A percentile compares a stretch with the other conserved stretches of the same genome.
Conservation (phyloP, 768 basidiomycete species). For the Strobilomyces confusus region DNA sequence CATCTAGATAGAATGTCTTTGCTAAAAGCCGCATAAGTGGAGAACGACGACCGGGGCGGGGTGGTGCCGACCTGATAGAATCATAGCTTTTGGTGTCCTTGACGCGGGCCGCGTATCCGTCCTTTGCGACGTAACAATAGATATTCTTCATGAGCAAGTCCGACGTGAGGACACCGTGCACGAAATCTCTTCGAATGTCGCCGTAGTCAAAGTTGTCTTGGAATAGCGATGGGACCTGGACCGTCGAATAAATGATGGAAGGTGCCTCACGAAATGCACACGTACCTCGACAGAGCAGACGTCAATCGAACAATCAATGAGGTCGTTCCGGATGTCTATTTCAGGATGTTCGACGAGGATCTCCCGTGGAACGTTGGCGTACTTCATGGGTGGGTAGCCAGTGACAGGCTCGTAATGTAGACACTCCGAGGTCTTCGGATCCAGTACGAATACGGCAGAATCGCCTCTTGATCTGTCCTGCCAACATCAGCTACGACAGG, state of each 20-base stretch:
- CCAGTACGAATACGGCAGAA: constrained; percentile 74
- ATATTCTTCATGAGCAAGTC: constrained; percentile 95
- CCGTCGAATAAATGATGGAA: background rate
- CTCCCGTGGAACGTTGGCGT: constrained; percentile 72
- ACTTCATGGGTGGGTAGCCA: constrained; percentile 61
- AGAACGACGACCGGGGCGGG: background rate
- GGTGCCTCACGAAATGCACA: constrained; percentile 10
- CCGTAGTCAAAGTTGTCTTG: constrained; percentile 99
- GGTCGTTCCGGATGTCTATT: constrained; percentile 82
- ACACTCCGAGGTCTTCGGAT: constrained; percentile 72
- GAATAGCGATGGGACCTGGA: constrained; percentile 90
- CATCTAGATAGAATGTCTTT: constrained; percentile 91
- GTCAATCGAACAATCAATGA: constrained; percentile 86
- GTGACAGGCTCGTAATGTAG: constrained; percentile 79
- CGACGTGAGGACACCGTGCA: constrained; percentile 90
- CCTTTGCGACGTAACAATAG: constrained; percentile 81
- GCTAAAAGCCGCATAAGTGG: constrained; percentile 38
- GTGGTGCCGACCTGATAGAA: constrained; percentile 63
- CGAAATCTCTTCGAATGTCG: constrained; percentile 88
- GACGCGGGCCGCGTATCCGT: constrained; percentile 90
- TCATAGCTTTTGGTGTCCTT: constrained; percentile 92
- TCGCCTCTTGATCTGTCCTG: constrained; percentile 60
- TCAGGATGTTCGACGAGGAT: constrained; percentile 69
- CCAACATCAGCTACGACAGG: background rate
- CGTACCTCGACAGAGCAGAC: constrained; percentile 89